These are phyloP conservation scores for Neckera pumila DNA, from an alignment of 225 moss, liverwort and hornwort species.

Conservation along the genomic window DNA sequence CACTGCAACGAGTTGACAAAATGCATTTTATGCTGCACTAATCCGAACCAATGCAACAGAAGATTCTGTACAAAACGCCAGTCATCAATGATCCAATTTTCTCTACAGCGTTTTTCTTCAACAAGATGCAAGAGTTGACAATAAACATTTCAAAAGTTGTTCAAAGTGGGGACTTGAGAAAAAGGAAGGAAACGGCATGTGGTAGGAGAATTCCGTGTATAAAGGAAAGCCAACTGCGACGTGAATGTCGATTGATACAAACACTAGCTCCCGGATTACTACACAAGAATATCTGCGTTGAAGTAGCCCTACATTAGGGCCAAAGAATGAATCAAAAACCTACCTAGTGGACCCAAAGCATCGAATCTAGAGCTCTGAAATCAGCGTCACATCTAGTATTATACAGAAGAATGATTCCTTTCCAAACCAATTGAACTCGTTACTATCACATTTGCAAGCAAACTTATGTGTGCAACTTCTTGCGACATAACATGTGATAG, in stretches of 20 bases:
- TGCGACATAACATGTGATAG: background rate
- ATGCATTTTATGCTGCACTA: background rate
- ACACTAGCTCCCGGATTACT: background rate
- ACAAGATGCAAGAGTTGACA: no score
- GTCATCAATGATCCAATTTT: background rate
- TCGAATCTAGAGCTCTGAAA: background rate
- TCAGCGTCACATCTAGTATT: background rate
- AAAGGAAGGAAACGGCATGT: background rate
- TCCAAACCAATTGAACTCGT: background rate
- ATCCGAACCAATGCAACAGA: background rate
- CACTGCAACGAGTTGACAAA: background rate
- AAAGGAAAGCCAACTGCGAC: background rate
- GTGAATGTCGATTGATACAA: background rate
- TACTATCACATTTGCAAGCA: background rate
- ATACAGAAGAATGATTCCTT: background rate
- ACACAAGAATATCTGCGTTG: background rate
- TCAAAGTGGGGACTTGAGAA: background rate
- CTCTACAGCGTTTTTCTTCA: no score
- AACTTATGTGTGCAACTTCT: background rate
- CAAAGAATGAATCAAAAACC: conserved; percentile 1
- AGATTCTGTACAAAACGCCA: background rate
- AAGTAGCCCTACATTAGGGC: background rate
- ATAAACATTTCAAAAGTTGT: background rate
- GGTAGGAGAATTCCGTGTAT: background rate
- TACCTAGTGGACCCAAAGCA: background rate